Evolutionary conservation across 306 rosid genomes (phyloP).

Genomic region (Ceratonia siliqua): DNA sequence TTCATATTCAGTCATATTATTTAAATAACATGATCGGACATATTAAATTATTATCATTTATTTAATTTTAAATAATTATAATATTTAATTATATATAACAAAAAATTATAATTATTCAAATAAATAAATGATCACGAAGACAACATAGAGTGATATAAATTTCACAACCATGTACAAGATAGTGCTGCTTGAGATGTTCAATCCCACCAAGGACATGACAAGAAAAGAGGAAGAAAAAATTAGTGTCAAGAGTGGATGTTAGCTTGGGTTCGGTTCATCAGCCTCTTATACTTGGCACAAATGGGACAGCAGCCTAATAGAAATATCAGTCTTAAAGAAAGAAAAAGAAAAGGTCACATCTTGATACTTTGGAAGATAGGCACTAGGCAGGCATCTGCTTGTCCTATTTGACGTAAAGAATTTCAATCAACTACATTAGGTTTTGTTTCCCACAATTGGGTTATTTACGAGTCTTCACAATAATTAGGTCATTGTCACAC

Average conservation of each 20-base stretch:
- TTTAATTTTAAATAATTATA: no score
- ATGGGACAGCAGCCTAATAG: conserved; percentile 11
- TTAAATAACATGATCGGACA: no score
- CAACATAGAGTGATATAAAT: no score
- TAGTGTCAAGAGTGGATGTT: neutral
- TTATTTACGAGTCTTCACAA: neutral
- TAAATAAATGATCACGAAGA: no score
- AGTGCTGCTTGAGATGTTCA: neutral
- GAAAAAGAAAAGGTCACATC: neutral
- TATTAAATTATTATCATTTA: no score
- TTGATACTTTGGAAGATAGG: neutral
- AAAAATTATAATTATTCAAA: no score
- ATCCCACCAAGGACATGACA: neutral
- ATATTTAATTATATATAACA: no score
- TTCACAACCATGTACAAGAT: no score
- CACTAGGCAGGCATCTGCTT: conserved; percentile 25
- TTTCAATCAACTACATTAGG: conserved; percentile 16
- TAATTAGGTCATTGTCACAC: neutral
- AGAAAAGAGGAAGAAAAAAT: neutral
- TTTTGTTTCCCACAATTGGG: conserved; percentile 18
- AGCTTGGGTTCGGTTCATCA: neutral
- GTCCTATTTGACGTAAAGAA: conserved; percentile 25
- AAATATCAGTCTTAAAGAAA: neutral
- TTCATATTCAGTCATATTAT: no score
- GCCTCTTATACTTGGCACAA: neutral